Percentiles rank a stretch among this genome's conserved stretches.
Conservation (phyloP, 345 rosid genomes). For the Boechera retrofracta region DNA sequence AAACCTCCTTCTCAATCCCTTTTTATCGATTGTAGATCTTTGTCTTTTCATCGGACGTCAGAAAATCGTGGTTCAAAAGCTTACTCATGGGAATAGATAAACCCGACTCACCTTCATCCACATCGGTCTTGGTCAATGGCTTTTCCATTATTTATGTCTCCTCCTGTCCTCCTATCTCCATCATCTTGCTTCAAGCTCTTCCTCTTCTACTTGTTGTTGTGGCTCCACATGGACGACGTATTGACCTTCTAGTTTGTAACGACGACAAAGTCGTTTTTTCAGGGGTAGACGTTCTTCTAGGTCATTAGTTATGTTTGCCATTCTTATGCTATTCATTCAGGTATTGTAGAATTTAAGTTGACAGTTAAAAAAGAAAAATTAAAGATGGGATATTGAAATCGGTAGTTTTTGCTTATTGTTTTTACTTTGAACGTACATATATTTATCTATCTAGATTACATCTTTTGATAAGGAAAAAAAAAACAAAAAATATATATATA, state of each 20-base stretch:
- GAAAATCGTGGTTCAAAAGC: not conserved
- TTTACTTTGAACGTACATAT: too few relatives aligned
- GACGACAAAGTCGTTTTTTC: slow-evolving; percentile 6
- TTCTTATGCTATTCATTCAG: not conserved
- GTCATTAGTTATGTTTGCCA: slow-evolving; percentile 1
- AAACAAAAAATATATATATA: too few relatives aligned
- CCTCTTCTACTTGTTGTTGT: slow-evolving; percentile 17
- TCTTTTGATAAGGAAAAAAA: not conserved
- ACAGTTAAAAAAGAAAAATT: not conserved
- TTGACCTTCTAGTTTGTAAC: not conserved
- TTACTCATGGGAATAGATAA: slow-evolving; percentile 4
- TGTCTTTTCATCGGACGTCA: slow-evolving; percentile 16
- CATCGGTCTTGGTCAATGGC: slow-evolving; percentile 9
- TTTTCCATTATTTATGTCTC: slow-evolving; percentile 1
- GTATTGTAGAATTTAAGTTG: not conserved
- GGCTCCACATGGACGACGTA: not conserved
- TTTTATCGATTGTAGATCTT: not conserved
- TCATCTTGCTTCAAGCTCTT: not conserved
- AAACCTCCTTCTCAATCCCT: slow-evolving; percentile 28
- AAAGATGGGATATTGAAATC: not conserved
- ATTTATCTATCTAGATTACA: not conserved
- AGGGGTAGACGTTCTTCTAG: not conserved
- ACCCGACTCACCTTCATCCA: slow-evolving; percentile 9
- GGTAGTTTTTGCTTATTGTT: not conserved
- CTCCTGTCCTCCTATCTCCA: slow-evolving; percentile 19